Percentiles rank a stretch among this genome's conserved stretches.
These are phyloP conservation scores for Pseudisothecium myosuroides DNA, from an alignment of 225 moss, liverwort and hornwort genomes.

Conservation along the genomic window DNA sequence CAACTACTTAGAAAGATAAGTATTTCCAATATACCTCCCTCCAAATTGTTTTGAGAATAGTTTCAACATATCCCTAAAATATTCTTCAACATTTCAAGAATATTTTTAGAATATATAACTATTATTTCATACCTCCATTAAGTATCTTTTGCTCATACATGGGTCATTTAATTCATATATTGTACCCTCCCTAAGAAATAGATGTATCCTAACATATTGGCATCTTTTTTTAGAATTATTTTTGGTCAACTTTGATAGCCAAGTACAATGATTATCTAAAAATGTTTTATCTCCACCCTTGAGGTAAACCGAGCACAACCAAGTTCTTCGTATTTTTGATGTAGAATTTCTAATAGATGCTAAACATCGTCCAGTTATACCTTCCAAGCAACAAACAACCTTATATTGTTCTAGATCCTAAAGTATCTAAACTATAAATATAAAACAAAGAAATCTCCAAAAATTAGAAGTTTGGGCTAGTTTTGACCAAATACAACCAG, in stretches of 20 bases:
- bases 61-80: neutral
- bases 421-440: too few relatives aligned
- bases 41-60: neutral
- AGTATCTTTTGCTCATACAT: neutral
- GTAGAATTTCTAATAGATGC: too few relatives aligned
- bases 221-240: neutral
- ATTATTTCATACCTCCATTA: neutral
- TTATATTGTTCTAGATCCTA: too few relatives aligned
- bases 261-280: neutral
- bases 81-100: neutral
- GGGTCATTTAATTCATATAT: neutral
- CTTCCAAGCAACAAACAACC: too few relatives aligned
- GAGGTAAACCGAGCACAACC: too few relatives aligned
- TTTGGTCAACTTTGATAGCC: neutral
- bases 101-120: neutral
- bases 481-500: too few relatives aligned
- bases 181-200: neutral
- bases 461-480: too few relatives aligned
- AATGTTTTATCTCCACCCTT: too few relatives aligned
- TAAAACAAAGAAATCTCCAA: too few relatives aligned
- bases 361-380: too few relatives aligned
- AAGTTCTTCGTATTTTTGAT: too few relatives aligned
- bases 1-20: neutral
- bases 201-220: neutral
- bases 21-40: too few relatives aligned